These are phyloP conservation scores for Rosa rugosa DNA, from an alignment of 306 rosid genomes.

Conservation along the genomic window DNA sequence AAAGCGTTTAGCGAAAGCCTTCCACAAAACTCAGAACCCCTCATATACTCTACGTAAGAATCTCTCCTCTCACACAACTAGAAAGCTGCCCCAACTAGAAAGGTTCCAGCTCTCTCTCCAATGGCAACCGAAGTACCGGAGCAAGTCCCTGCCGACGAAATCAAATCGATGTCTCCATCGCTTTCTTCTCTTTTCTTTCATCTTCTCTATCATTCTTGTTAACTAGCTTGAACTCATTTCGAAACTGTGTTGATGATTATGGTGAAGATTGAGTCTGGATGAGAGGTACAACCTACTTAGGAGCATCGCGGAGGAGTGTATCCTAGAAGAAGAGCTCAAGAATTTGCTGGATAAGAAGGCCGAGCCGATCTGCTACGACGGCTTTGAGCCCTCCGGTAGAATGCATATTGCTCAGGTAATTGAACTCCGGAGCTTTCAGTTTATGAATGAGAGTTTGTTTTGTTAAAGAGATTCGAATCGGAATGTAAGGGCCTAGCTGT, in stretches of 20 bases:
- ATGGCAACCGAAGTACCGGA: slow-evolving; percentile 33
- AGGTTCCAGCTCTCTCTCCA: neutral
- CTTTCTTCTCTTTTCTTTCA: neutral
- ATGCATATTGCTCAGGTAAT: slow-evolving; percentile 96
- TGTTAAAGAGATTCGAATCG: no score
- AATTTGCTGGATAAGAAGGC: slow-evolving; percentile 62
- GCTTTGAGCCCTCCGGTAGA: slow-evolving; percentile 87
- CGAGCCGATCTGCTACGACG: slow-evolving; percentile 74
- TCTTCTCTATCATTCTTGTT: neutral
- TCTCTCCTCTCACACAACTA: no score
- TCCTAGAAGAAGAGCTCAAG: slow-evolving; percentile 71
- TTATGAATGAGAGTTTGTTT: no score
- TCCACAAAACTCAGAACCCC: no score
- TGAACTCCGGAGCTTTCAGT: neutral
- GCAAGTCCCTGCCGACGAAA: slow-evolving; percentile 21
- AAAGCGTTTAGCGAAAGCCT: no score
- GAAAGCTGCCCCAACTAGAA: no score
- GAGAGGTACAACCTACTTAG: slow-evolving; percentile 56
- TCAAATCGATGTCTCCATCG: slow-evolving; percentile 31
- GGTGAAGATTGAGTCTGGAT: slow-evolving; percentile 44
- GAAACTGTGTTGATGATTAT: neutral
- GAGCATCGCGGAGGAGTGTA: slow-evolving; percentile 82
- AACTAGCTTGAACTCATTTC: no score
- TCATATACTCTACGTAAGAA: no score
- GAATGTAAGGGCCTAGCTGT: no score